A percentile compares a stretch with the other conserved stretches of the same genome.
Conservation (phyloP, 345 rosid genomes). For the Rhizophora apiculata region DNA sequence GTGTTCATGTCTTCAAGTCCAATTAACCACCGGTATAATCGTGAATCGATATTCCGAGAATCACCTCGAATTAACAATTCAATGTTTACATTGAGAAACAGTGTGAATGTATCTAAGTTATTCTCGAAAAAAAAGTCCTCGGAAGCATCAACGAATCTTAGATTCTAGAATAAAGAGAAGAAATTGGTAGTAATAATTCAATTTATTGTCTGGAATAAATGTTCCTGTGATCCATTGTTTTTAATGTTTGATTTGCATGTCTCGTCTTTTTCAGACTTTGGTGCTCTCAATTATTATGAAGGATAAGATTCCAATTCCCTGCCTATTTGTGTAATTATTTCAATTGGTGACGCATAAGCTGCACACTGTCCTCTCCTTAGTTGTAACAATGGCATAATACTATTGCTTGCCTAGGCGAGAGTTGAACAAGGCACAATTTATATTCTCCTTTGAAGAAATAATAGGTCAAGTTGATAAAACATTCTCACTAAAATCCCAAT, state of each 20-base stretch:
- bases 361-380: conserved; percentile 3
- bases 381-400: conserved; percentile 29
- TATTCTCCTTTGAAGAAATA: conserved; percentile 24
- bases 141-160: too few relatives aligned
- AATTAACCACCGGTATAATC: too few relatives aligned
- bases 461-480: conserved; percentile 30
- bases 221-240: conserved; percentile 1
- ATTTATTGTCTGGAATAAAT: conserved; percentile 8
- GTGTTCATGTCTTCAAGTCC: too few relatives aligned
- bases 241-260: conserved; percentile 16
- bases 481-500: conserved; percentile 16
- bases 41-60: too few relatives aligned
- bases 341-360: conserved; percentile 3
- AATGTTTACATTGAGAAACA: too few relatives aligned
- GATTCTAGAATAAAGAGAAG: too few relatives aligned
- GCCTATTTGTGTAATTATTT: conserved; percentile 8
- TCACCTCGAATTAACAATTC: too few relatives aligned
- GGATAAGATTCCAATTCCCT: conserved; percentile 31
- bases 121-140: too few relatives aligned
- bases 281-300: conserved; percentile 27
- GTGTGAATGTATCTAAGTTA: too few relatives aligned
- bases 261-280: background rate
- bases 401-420: background rate
- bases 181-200: background rate
- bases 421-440: conserved; percentile 29